Evolutionary conservation across 208 protist species (phyloP), one percentile per base, ranked within the genome.

Genomic region (Phytomonas francai): DNA sequence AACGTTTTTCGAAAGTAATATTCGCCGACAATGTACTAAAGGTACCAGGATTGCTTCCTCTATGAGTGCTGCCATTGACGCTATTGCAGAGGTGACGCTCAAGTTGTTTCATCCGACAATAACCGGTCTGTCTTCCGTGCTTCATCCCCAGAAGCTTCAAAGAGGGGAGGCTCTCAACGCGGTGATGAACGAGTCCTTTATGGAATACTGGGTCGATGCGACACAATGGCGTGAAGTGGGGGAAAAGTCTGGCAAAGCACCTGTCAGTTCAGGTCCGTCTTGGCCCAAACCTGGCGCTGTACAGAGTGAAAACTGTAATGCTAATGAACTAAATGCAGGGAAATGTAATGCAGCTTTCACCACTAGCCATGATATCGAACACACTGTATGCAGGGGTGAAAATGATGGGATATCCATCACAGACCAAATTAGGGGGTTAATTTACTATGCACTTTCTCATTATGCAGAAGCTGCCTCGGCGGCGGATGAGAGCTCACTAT

Each of bases 81-180:
- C 79, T 33, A 69, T 94, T 27, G 87, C 79, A 31, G 73, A 74
- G 56, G 81, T 91, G 7, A 80, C 83, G 8, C 72, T 81, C 57
- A 75, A 74, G 63, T 72, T 91, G 25, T 88, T 83, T 64, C 71
- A 81, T 51, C 33, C 65, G 42, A 34, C 67, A 9, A 57, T 49
- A 49, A 22, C 39, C 12, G 39, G 12, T 49, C 14, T 49, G 39
- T 49, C 39, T 19, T 49, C 39, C 4, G 12, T 49, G 39, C 39
- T 19, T 19, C 39, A 49, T 3, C 16, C 39, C 14, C 39, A 49
- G 12, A 9, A 19, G 12, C 39, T 49, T 3, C 39, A 49, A 49
- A 12, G 14, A 49, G 39, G 2, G 39, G 39, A 49, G 12, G 3
- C 39, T 19, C 39, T 49, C 39, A 49, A 49, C 39, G 39, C 2